These are phyloP conservation scores for Colletotrichum salicis DNA, from an alignment of 2,329 filamentous ascomycete genomes.

Conservation along the genomic window DNA sequence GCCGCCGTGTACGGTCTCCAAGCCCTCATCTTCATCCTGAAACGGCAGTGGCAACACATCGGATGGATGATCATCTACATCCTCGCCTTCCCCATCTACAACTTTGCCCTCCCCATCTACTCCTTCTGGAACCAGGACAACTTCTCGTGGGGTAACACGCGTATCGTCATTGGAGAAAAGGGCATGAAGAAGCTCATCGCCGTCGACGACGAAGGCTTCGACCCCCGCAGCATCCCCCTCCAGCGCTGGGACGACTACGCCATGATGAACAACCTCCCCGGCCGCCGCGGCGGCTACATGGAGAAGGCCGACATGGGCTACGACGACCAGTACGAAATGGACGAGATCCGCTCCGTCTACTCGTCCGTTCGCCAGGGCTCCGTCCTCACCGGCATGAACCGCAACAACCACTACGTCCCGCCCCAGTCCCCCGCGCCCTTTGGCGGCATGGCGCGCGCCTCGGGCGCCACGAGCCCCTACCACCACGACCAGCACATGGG, in stretches of 20 bases:
- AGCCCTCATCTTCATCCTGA: slow-evolving; percentile 94
- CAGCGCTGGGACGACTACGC: slow-evolving; percentile 99
- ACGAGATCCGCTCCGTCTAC: slow-evolving; percentile 97
- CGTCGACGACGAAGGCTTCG: slow-evolving; percentile 84
- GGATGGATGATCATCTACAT: slow-evolving; percentile 99
- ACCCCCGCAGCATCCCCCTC: slow-evolving; percentile 91
- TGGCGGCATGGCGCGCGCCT: slow-evolving; percentile 55
- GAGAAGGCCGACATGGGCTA: slow-evolving; percentile 75
- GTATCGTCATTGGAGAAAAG: slow-evolving; percentile 95
- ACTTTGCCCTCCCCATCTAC: slow-evolving; percentile 89
- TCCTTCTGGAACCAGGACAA: slow-evolving; percentile 99
- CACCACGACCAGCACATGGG: slow-evolving; percentile 62
- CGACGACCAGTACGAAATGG: slow-evolving; percentile 90
- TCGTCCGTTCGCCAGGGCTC: slow-evolving; percentile 91
- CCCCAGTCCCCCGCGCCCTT: slow-evolving; percentile 83
- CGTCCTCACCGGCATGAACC: slow-evolving; percentile 83
- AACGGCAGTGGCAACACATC: slow-evolving; percentile 97
- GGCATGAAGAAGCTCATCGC: slow-evolving; percentile 91
- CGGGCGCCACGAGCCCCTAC: slow-evolving; percentile 52
- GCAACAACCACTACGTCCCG: slow-evolving; percentile 78
- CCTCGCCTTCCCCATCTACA: slow-evolving; percentile 93
- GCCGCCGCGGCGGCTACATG: slow-evolving; percentile 78
- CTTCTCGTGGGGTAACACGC: slow-evolving; percentile 98
- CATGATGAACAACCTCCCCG: slow-evolving; percentile 84
- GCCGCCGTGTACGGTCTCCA: slow-evolving; percentile 95